phyloP scores from a whole-genome alignment of 31 red algal species.

The Asparagopsis taxiformis region DNA sequence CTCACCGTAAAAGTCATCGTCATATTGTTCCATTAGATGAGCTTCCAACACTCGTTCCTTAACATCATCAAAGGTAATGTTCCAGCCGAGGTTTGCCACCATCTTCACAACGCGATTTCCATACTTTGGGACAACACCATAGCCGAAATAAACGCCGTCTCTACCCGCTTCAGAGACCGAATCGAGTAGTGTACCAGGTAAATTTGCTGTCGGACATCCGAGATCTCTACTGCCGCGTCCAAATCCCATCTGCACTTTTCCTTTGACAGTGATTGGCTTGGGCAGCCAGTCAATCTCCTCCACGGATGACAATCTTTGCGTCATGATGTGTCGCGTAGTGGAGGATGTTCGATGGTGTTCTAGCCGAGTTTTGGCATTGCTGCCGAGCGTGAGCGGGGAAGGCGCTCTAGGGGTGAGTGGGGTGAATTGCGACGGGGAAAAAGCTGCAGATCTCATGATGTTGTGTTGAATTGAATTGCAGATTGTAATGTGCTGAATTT shows the following conservation, averaged over 20 bases:
- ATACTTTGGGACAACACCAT: slow-evolving; percentile 52
- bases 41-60: slow-evolving; percentile 72
- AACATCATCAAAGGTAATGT: slow-evolving; percentile 75
- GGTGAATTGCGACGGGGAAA: too few relatives aligned
- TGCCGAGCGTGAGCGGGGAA: too few relatives aligned
- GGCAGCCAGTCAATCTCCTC: slow-evolving; percentile 57
- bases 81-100: slow-evolving; percentile 77
- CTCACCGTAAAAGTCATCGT: slow-evolving; percentile 83
- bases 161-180: slow-evolving; percentile 16
- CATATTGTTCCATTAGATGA: slow-evolving; percentile 70
- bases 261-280: slow-evolving; percentile 48
- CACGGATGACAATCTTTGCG: slow-evolving; percentile 37
- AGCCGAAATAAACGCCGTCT: slow-evolving; percentile 85
- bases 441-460: too few relatives aligned
- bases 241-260: slow-evolving; percentile 63
- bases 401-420: not conserved
- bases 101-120: slow-evolving; percentile 43
- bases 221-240: slow-evolving; percentile 70
- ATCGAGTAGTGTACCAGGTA: slow-evolving; percentile 46
- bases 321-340: not conserved
- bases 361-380: too few relatives aligned
- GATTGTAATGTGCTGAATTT: too few relatives aligned
- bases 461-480: too few relatives aligned
- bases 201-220: slow-evolving; percentile 82
- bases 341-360: not conserved